Conservation (phyloP, 345 rosid genomes). For the Aquilaria malaccensis region DNA sequence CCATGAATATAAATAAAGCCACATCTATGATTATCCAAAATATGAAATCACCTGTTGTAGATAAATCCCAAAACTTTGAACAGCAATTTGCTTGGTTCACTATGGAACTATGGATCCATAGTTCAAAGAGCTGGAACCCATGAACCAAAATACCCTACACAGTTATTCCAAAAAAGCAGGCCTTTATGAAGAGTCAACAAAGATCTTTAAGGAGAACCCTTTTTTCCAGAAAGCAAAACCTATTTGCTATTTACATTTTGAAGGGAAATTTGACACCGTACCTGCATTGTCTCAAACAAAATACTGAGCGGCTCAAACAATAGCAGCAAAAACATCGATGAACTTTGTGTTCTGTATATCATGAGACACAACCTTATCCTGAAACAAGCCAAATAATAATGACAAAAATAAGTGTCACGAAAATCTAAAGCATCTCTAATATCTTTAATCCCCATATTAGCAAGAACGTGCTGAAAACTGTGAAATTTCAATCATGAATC, state of each 20-base stretch:
- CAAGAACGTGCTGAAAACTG: background rate
- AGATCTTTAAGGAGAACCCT: background rate
- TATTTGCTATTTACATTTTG: conserved; percentile 3
- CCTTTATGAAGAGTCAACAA: background rate
- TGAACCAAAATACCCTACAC: conserved; percentile 83
- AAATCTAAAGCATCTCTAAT: background rate
- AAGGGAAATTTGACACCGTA: conserved; percentile 13
- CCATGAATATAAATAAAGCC: background rate
- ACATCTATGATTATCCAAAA: conserved; percentile 9
- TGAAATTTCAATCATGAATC: no score
- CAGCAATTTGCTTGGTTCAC: conserved; percentile 50
- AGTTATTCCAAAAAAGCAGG: conserved; percentile 3
- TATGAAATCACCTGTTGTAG: conserved; percentile 54
- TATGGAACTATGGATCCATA: conserved; percentile 76
- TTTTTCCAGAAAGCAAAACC: background rate
- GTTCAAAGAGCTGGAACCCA: conserved; percentile 88
- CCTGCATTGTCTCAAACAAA: conserved; percentile 69
- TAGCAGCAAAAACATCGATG: conserved; percentile 43
- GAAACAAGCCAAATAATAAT: conserved; percentile 18
- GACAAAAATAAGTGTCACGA: background rate
- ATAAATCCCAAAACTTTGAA: conserved; percentile 52
- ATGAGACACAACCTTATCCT: conserved; percentile 48
- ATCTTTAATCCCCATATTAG: background rate
- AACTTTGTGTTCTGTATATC: conserved; percentile 30
- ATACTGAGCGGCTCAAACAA: conserved; percentile 64